Evolutionary conservation across 768 basidiomycete genomes (phyloP), one percentile per base, ranked within the genome.

Genomic region (Dictyophora rubrovolvata): DNA sequence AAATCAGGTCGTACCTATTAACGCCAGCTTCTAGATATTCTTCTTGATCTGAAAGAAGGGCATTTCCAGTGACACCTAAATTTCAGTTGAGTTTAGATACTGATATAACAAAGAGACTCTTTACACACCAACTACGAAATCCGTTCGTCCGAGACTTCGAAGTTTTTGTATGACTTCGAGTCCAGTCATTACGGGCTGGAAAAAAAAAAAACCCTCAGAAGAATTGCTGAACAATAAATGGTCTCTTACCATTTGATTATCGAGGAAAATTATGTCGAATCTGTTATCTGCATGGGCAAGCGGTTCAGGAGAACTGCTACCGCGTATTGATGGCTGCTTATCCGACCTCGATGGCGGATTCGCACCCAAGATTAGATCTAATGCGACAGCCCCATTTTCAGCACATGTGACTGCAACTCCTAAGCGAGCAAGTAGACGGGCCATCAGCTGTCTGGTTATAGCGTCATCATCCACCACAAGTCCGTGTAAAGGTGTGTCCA

Each of bases 401-500:
- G 92, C 91, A 17, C 82, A 83, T 14, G 80, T 74, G n/a, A 93
- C 89, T 33, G 70, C 69, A 69, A 89, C 92, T 0, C 91, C 89
- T 1, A 93, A 74, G 36, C 89, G 77, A n/a, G 80, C 79, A 48
- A 93, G 74, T 69, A 90, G 80, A 21, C 89, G 78, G 61, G 77
- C 79, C 91, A 93, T 92, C 61, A 93, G 73, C 54, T 79, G 83
- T 54, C 91, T 79, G 54, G 92, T 93, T 56, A 93, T 69, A 11
- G 77, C 70, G 69, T 94, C 92, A 65, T 93, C 89, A 64, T 92
- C 90, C 0, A 92, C 90, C 2, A 92, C 87, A 18, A 91, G 75
- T 50, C 88, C 87, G 14, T 76, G 76, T 63, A 90, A 67, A 8
- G 77, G 79, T 5, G 75, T 69, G 55, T 83, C 81, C 47, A 83